Percentiles rank a stretch among this genome's conserved stretches.
Conservation (phyloP, 75 land plant genomes). For the Sequoiadendron giganteum region DNA sequence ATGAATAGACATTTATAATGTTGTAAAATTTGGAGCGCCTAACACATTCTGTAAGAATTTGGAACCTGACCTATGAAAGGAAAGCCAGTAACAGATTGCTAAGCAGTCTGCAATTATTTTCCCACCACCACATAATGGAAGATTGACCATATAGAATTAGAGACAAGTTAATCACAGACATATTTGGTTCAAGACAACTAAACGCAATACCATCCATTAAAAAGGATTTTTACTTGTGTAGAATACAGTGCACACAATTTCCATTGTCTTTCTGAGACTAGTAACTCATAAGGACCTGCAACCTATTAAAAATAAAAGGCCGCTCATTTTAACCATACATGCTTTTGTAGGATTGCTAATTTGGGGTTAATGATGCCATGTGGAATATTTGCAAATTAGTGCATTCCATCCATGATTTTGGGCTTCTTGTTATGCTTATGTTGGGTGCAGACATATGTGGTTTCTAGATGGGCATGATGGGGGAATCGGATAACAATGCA, state of each 20-base stretch:
- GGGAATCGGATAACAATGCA: conserved; percentile 26
- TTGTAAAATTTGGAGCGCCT: conserved; percentile 28
- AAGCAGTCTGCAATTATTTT: conserved; percentile 18
- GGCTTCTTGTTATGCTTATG: conserved; percentile 37
- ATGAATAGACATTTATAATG: conserved; percentile 48
- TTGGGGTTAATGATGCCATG: conserved; percentile 32
- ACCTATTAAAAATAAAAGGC: conserved; percentile 18
- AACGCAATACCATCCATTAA: conserved; percentile 21
- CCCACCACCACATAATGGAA: conserved; percentile 15
- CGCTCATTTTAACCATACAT: conserved; percentile 28
- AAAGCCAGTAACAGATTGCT: conserved; percentile 16
- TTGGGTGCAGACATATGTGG: conserved; percentile 44
- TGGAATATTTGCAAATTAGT: conserved; percentile 22
- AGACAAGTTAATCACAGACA: conserved; percentile 10
- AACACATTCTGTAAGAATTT: conserved; percentile 10
- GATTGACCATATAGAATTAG: conserved; percentile 26
- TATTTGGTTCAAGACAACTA: conserved; percentile 22
- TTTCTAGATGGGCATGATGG: conserved; percentile 22
- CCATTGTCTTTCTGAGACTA: conserved; percentile 29
- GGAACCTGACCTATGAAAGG: conserved; percentile 8
- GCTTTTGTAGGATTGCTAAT: conserved; percentile 29
- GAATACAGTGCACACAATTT: conserved; percentile 39
- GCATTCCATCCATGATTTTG: conserved; percentile 19
- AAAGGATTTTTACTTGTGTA: conserved; percentile 12
- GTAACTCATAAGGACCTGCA: conserved; percentile 27